Conservation (phyloP, 2,329 filamentous ascomycete species). For the Cercospora citrullina region DNA sequence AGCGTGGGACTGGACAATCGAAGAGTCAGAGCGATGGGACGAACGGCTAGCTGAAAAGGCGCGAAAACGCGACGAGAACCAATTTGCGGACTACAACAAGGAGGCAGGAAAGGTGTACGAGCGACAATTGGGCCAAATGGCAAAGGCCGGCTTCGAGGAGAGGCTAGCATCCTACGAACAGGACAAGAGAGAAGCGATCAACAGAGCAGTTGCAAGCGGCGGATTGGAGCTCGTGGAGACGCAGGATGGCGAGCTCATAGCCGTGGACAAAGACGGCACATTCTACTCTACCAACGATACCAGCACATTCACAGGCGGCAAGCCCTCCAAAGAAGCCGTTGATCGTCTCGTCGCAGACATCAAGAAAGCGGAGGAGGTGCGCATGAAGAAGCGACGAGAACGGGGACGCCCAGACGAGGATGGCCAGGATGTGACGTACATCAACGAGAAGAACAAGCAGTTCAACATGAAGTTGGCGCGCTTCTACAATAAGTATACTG, state of each 20-base stretch:
- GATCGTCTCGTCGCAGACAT: slow-evolving; percentile 85
- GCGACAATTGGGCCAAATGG: slow-evolving; percentile 76
- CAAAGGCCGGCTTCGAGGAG: slow-evolving; percentile 45
- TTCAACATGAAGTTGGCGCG: slow-evolving; percentile 96
- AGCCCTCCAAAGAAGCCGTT: slow-evolving; percentile 81
- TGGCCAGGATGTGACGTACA: slow-evolving; percentile 91
- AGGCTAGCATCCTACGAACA: slow-evolving; percentile 76
- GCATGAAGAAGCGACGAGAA: slow-evolving; percentile 82
- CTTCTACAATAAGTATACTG: slow-evolving; percentile 99
- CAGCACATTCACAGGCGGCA: slow-evolving; percentile 79
- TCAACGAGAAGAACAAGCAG: slow-evolving; percentile 99
- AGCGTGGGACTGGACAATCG: slow-evolving; percentile 97
- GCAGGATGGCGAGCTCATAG: slow-evolving; percentile 90
- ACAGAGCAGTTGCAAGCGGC: slow-evolving; percentile 79
- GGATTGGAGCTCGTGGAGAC: slow-evolving; percentile 92
- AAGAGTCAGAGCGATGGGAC: slow-evolving; percentile 94
- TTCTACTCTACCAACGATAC: slow-evolving; percentile 85
- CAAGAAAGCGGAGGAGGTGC: slow-evolving; percentile 80
- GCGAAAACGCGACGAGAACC: slow-evolving; percentile 76
- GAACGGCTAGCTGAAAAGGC: slow-evolving; percentile 83
- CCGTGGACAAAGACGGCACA: slow-evolving; percentile 84
- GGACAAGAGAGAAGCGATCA: slow-evolving; percentile 80
- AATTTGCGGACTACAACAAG: slow-evolving; percentile 84
- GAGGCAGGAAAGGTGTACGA: slow-evolving; percentile 94
- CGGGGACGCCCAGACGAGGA: slow-evolving; percentile 73